Evolutionary conservation across 768 basidiomycete species (phyloP).

Genomic region (Xanthoconium stramineum): DNA sequence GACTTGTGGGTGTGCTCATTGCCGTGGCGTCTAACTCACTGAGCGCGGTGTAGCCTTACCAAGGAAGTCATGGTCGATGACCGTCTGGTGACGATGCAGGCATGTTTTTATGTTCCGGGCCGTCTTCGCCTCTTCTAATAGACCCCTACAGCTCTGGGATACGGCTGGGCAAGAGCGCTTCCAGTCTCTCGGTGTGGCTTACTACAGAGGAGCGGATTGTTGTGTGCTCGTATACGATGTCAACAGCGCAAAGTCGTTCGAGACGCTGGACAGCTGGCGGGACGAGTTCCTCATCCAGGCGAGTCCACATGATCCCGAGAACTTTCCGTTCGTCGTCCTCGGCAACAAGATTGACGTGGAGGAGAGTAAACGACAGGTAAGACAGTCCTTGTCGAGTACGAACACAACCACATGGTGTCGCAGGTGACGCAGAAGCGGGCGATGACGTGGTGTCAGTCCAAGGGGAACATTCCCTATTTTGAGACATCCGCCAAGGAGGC

Average conservation of each 20-base stretch:
- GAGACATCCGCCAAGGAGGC: conserved; percentile 99
- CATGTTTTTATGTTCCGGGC: conserved; percentile 29
- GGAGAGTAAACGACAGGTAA: conserved; percentile 94
- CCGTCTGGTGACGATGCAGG: conserved; percentile 98
- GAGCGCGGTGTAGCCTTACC: conserved; percentile 61
- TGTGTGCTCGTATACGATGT: conserved; percentile 99
- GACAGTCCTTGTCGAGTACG: conserved; percentile 15
- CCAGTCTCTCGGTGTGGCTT: conserved; percentile 97
- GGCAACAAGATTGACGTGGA: conserved; percentile 99
- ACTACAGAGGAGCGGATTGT: conserved; percentile 98
- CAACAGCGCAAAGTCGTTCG: conserved; percentile 97
- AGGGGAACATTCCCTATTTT: conserved; percentile 99
- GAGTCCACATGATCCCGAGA: conserved; percentile 97
- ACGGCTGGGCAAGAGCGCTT: conserved; percentile 99
- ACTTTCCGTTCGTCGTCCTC: conserved; percentile 98
- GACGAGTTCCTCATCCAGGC: conserved; percentile 99
- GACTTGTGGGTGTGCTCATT: conserved; percentile 70
- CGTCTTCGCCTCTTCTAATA: conserved; percentile 2
- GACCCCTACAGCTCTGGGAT: conserved; percentile 84
- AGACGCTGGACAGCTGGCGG: conserved; percentile 98
- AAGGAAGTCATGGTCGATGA: conserved; percentile 99
- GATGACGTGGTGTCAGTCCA: conserved; percentile 99
- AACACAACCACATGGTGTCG: background rate
- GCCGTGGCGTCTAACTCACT: conserved; percentile 5
- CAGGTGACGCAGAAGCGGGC: conserved; percentile 99